Percentiles rank a stretch among this genome's conserved stretches.
phyloP scores from a whole-genome alignment of 2,329 filamentous ascomycete species.

The Tolypocladium sp. region DNA sequence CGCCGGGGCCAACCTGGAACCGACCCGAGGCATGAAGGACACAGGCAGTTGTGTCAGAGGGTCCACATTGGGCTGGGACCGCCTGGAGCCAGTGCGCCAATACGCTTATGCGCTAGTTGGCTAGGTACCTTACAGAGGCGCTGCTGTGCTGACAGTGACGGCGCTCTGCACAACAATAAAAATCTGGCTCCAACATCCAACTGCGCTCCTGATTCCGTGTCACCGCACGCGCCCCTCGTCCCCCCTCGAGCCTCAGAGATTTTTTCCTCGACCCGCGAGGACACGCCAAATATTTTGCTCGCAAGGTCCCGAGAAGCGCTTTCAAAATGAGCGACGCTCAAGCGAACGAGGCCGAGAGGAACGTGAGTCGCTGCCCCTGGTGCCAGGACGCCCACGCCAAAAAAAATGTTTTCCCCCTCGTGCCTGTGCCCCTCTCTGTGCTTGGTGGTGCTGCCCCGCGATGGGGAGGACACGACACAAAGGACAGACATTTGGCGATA shows the following conservation, averaged over 20 bases:
- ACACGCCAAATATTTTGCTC: constrained; percentile 13
- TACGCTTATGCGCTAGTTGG: no score
- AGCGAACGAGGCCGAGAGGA: constrained; percentile 95
- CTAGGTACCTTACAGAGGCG: no score
- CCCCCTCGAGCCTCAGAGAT: constrained; percentile 5
- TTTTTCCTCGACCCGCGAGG: constrained; percentile 7
- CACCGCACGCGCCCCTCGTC: constrained; percentile 1
- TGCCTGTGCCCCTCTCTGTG: constrained; percentile 12
- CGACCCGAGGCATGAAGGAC: no score
- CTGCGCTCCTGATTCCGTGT: constrained; percentile 6
- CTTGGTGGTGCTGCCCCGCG: constrained; percentile 20
- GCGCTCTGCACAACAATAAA: background rate
- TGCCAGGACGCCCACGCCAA: constrained; percentile 1
- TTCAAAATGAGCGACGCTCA: constrained; percentile 77
- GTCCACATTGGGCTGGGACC: constrained; percentile 2
- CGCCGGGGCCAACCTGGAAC: no score
- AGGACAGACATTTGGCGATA: background rate
- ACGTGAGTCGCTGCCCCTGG: constrained; percentile 40
- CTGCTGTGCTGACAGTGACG: background rate
- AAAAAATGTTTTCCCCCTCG: constrained; percentile 8
- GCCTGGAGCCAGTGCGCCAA: background rate
- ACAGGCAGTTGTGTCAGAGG: background rate
- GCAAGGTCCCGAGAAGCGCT: constrained; percentile 13
- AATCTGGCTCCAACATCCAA: constrained; percentile 19
- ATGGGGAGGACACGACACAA: constrained; percentile 2